Conservation (phyloP, 208 protist genomes). For the Vickermania ingenoplastis region DNA sequence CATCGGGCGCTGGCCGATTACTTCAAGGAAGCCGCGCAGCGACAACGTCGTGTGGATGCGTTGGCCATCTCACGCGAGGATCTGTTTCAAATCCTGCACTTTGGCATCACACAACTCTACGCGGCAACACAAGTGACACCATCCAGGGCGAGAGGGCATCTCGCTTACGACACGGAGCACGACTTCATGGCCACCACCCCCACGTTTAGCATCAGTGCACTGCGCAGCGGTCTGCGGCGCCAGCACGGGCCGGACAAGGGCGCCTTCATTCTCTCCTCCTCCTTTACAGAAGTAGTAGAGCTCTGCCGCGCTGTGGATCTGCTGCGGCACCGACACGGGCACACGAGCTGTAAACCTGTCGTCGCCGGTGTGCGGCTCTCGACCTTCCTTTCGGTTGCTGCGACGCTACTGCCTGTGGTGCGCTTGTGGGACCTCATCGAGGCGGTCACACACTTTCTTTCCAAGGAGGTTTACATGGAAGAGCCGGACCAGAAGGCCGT, state of each 20-base stretch:
- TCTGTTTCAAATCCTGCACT: conserved; percentile 18
- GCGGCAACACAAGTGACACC: not conserved
- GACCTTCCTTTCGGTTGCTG: conserved; percentile 27
- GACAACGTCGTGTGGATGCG: conserved; percentile 11
- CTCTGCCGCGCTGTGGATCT: conserved; percentile 33
- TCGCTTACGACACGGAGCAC: not conserved
- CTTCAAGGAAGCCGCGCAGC: conserved; percentile 21
- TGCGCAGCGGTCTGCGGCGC: conserved; percentile 12
- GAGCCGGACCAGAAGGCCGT: not conserved
- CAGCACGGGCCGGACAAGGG: not conserved
- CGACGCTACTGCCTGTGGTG: conserved; percentile 22
- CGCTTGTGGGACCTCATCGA: conserved; percentile 12
- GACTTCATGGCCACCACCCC: conserved; percentile 13
- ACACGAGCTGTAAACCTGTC: conserved; percentile 10
- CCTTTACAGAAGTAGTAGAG: conserved; percentile 35
- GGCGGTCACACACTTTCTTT: conserved; percentile 3
- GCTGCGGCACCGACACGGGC: conserved; percentile 10
- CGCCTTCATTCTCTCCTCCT: conserved; percentile 8
- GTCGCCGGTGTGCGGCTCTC: conserved; percentile 25
- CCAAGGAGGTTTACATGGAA: conserved; percentile 2
- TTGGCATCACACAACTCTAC: conserved; percentile 5
- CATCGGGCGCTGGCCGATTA: conserved; percentile 33
- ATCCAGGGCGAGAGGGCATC: not conserved
- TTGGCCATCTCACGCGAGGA: conserved; percentile 12
- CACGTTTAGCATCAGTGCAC: conserved; percentile 9